Conservation (phyloP, 2,329 filamentous ascomycete species). For the Beauveria sp. region DNA sequence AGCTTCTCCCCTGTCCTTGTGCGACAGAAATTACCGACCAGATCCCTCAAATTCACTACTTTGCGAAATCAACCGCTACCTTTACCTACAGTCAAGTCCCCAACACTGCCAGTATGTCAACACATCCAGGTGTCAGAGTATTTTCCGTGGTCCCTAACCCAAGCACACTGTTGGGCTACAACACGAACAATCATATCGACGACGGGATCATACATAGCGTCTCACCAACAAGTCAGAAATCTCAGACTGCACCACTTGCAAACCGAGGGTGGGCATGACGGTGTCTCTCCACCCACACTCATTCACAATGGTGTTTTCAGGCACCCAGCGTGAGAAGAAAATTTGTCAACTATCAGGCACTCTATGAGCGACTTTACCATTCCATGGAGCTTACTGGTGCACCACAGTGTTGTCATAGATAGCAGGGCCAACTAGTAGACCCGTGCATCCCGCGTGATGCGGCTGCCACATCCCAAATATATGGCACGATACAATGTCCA, state of each 20-base stretch:
- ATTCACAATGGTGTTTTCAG: background rate
- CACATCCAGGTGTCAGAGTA: background rate
- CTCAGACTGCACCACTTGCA: background rate
- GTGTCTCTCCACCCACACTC: slow-evolving; percentile 3
- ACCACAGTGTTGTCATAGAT: background rate
- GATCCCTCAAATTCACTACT: too few species aligned
- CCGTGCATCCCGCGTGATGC: background rate
- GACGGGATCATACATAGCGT: too few species aligned
- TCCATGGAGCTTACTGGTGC: background rate
- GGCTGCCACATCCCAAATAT: background rate
- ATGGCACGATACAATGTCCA: background rate
- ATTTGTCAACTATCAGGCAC: background rate
- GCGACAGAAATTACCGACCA: too few species aligned
- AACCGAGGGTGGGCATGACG: background rate
- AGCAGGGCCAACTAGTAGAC: too few species aligned
- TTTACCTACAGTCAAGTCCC: background rate
- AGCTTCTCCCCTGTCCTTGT: background rate
- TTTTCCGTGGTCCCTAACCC: background rate
- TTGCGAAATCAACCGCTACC: background rate
- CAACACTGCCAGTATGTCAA: background rate
- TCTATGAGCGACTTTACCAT: background rate
- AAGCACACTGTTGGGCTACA: background rate
- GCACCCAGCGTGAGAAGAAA: background rate
- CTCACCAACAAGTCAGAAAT: background rate
- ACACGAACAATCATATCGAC: background rate